Evolutionary conservation across 495 filamentous ascomycete species (phyloP), one percentile per base, ranked within the genome.

Genomic region (Delitschia confertaspora): DNA sequence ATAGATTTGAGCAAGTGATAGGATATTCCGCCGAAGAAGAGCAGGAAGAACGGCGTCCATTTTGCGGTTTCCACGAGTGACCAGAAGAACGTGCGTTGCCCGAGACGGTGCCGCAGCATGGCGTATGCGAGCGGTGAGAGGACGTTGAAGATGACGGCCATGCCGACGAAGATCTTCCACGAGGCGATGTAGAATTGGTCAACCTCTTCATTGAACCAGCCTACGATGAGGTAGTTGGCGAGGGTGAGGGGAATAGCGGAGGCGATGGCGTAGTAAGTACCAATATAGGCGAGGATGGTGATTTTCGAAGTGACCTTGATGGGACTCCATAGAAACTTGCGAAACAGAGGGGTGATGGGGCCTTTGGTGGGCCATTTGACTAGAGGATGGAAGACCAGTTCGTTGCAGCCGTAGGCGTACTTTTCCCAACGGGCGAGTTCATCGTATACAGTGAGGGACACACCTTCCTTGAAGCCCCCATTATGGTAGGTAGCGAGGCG

Each of bases 371-470:
- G 23, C 55, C 55, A 58, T 21, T 37, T 54, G 31, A 33, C 14
- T 2, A 86, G 60, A 0, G 82, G 82, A 51, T 86, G 63, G 68
- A 86, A 86, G 40, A 86, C 72, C 33, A 85, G 62, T 56, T 85
- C 81, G 63, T 83, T 85, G 57, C 81, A 85, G 11, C 81, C 81
- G 53, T 85, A 85, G 3, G 81, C 81, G 60, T 85, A 85, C 63
- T 85, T 85, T 51, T 85, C 82, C 81, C 81, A 85, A 29, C 81
- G 76, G 6, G 81, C 78, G 24, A 85, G 65, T 57, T 85, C 81
- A 58, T 85, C 81, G 61, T 85, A 85, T 14, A 85, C 80, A 11
- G 81, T 85, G 3, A 85, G 67, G 7, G 82, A 85, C 16, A 85
- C 81, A 45, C 81, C 81, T 58, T 85, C 81, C 59, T 85, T 85